Evolutionary conservation across 768 basidiomycete genomes (phyloP).

Genomic region (Mycena venus): DNA sequence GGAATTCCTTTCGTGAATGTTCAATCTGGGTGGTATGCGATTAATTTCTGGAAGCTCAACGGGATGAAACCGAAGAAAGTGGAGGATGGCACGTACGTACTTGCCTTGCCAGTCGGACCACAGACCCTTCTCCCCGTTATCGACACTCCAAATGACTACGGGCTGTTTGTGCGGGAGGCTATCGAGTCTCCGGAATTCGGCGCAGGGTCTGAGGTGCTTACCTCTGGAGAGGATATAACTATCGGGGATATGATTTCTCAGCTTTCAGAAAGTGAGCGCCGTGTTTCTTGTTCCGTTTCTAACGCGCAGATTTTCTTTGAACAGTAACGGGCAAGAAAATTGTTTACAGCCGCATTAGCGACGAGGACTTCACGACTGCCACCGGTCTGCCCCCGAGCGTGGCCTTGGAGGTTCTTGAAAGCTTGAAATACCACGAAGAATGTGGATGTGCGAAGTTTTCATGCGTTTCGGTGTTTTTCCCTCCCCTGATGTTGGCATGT

Average conservation of each 20-base stretch:
- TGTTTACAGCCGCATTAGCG: neutral
- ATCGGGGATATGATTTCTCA: constrained; percentile 16
- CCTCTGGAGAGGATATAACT: constrained; percentile 20
- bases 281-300: too few species aligned
- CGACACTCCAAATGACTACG: constrained; percentile 29
- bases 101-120: constrained; percentile 26
- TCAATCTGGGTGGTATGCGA: constrained; percentile 27
- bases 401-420: constrained; percentile 24
- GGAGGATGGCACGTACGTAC: constrained; percentile 14
- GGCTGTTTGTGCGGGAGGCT: constrained; percentile 23
- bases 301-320: neutral
- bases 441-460: constrained; percentile 10
- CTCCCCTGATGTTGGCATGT: neutral
- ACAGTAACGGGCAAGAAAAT: constrained; percentile 27
- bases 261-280: constrained; percentile 13
- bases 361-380: constrained; percentile 15
- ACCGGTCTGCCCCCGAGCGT: constrained; percentile 9
- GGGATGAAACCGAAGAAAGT: constrained; percentile 14
- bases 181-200: constrained; percentile 28
- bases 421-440: constrained; percentile 28
- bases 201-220: constrained; percentile 19
- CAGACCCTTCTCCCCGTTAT: constrained; percentile 24
- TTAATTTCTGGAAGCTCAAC: constrained; percentile 16
- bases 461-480: neutral
- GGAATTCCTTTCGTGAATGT: constrained; percentile 26